phyloP scores from a whole-genome alignment of 2,329 filamentous ascomycete species.

The Blastomyces percursus region DNA sequence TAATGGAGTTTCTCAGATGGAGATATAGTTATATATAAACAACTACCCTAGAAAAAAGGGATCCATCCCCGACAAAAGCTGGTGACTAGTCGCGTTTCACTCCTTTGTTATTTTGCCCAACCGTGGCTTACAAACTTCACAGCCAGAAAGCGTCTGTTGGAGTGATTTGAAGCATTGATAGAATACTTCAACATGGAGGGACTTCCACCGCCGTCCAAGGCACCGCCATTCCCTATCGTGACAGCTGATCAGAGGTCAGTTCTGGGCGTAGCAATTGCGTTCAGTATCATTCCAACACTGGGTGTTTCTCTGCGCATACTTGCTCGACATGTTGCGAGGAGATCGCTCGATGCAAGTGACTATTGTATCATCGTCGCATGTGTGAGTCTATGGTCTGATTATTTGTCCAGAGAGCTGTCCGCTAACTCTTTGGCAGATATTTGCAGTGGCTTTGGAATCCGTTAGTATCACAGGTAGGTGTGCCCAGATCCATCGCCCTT shows the following conservation, averaged over 20 bases:
- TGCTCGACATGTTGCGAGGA: constrained; percentile 15
- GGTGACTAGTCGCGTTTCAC: neutral
- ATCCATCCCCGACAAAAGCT: neutral
- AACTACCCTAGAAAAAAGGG: neutral
- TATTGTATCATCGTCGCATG: constrained; percentile 18
- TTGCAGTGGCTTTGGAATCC: constrained; percentile 17
- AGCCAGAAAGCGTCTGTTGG: neutral
- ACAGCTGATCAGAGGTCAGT: constrained; percentile 14
- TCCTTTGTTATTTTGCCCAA: neutral
- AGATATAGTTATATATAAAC: neutral
- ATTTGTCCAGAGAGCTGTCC: neutral
- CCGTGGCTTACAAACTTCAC: neutral
- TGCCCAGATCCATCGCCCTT: neutral
- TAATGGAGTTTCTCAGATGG: neutral
- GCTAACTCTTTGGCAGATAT: constrained; percentile 12
- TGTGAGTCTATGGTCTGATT: constrained; percentile 9
- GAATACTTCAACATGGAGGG: neutral
- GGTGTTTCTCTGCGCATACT: constrained; percentile 16
- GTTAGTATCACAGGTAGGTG: constrained; percentile 16
- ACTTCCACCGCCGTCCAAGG: constrained; percentile 1
- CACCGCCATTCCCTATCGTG: constrained; percentile 14
- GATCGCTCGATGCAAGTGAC: constrained; percentile 16
- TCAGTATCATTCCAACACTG: constrained; percentile 14
- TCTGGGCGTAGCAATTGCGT: constrained; percentile 15
- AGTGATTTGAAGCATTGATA: neutral